phyloP scores from a whole-genome alignment of 78 protist species.

The Dictyostelium purpureum region DNA sequence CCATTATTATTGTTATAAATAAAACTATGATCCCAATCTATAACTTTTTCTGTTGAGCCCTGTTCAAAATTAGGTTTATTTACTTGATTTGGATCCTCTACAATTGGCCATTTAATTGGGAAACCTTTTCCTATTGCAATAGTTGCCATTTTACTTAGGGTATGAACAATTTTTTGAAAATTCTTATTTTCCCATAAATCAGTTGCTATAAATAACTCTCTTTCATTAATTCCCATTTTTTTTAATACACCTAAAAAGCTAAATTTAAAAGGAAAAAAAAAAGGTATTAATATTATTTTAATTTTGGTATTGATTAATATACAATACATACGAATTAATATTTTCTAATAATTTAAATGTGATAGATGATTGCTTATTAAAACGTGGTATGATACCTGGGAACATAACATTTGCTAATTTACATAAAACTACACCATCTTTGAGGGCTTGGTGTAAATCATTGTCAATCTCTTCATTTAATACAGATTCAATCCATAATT shows the following conservation, averaged over 20 bases:
- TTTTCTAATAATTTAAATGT: slow-evolving; percentile 64
- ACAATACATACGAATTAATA: slow-evolving; percentile 59
- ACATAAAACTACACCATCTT: slow-evolving; percentile 69
- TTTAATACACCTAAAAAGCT: slow-evolving; percentile 56
- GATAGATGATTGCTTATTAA: slow-evolving; percentile 4
- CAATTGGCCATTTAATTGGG: slow-evolving; percentile 64
- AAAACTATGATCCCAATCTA: slow-evolving; percentile 62
- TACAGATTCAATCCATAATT: slow-evolving; percentile 42
- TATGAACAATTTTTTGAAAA: slow-evolving; percentile 53
- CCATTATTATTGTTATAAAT: background rate
- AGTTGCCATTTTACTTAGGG: slow-evolving; percentile 43
- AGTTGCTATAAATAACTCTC: slow-evolving; percentile 56
- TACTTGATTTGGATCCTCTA: slow-evolving; percentile 18
- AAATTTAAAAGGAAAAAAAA: background rate
- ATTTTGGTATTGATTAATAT: background rate
- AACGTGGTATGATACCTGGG: slow-evolving; percentile 57
- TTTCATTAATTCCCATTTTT: slow-evolving; percentile 61
- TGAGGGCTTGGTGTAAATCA: slow-evolving; percentile 29
- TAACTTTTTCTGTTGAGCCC: background rate
- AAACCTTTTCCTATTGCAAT: slow-evolving; percentile 35
- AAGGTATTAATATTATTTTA: background rate
- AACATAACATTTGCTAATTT: slow-evolving; percentile 59
- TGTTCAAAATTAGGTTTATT: background rate
- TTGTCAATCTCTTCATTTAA: slow-evolving; percentile 23
- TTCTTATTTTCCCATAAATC: slow-evolving; percentile 71